Evolutionary conservation across 176 grass and related monocot species (phyloP), one percentile per base, ranked within the genome.

Genomic region (Elymus sibiricus): DNA sequence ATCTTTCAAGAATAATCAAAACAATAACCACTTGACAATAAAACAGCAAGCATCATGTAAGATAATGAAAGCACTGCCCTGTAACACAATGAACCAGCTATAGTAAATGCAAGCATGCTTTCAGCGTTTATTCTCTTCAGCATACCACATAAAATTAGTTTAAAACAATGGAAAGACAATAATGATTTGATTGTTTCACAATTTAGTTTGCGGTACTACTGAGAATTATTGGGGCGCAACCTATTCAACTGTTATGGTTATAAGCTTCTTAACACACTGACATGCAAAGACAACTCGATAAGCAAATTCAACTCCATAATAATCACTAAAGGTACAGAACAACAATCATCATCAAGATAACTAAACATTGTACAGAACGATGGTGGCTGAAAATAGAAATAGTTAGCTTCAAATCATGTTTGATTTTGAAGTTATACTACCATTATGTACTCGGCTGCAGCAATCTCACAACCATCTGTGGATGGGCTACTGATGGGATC

Each of bases 21-120:
- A 69, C 39, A 79, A 63, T 51, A 64, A 64, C 32, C 40, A 64
- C 28, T 71, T 87, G 55, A 77, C 39, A 77, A 38, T 76, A 51
- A 86, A 43, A 86, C 11, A 81, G 14, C 38, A 24, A 65, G 58
- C 42, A 84, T 84, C 83, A 78, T 64, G 32, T n/a, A 38, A 29
- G 39, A 74, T 29, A 4, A 68, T 62, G 62, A 15, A 69, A 49
- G 19, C n/a, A 55, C 51, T 78, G 39, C 11, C 79, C 14, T 49
- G 47, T 43, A 85, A 86, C 62, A 79, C 32, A 79, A 77, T 69
- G 75, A 70, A 39, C 39, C 42, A 17, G 5, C 70, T 53, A 27
- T 29, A 77, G 51, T 15, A 21, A 81, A 90, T 78, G 39, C 51
- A 64, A 89, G 5, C 9, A 64, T 32, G 12, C 39, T 76, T 84